Base-by-base conservation (phyloP, 176 grass and related monocot species). In the Urochloa ruziziensis region DNA sequence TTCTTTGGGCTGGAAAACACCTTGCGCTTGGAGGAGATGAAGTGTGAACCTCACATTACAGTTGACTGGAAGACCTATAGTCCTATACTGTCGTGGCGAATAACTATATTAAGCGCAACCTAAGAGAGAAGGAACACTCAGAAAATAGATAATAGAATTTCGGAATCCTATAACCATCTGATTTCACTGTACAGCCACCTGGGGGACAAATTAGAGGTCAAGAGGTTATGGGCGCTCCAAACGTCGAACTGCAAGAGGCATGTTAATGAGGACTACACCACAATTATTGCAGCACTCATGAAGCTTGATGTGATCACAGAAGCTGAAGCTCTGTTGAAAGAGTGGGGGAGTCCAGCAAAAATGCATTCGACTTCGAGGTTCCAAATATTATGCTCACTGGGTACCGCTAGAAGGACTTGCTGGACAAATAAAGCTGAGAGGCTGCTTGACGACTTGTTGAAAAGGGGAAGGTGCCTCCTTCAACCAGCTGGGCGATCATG, bases 51-150 rank as follows among this genome's bases (percentile, higher is more conserved):
- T 56, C 83, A 94, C 19, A 94, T 97, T 81, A 74, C 91, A 56
- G 63, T 94, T 29, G 90, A 97, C 75, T 97, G 92, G 95, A 97
- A 97, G 52, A 91, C 95, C 8, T 91, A n/a, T n/a, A n/a, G n/a
- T n/a, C n/a, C n/a, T n/a, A 93, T 74, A 70, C 95, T 62, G 88
- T 88, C 29, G 86, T 88, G 54, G 92, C 95, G 10, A 94, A 57
- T 79, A 87, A 92, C 58, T 94, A 94, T 65, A 90, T 94, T 56
- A 97, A 91, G 86, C 86, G 84, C 13, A 74, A 83, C 39, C 54
- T 74, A 30, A 52, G 70, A 7, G 88, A 89, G 43, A 91, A 93
- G 74, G 88, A 92, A 75, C 40, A 91, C 8, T 77, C 80, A 79
- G 67, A 92, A 92, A 82, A 76, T 93, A 15, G 70, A 88, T 46